Evolutionary conservation across 352 stramenopile species (phyloP), one percentile per base, ranked within the genome.

Genomic region (Phytophthora tentaculata): DNA sequence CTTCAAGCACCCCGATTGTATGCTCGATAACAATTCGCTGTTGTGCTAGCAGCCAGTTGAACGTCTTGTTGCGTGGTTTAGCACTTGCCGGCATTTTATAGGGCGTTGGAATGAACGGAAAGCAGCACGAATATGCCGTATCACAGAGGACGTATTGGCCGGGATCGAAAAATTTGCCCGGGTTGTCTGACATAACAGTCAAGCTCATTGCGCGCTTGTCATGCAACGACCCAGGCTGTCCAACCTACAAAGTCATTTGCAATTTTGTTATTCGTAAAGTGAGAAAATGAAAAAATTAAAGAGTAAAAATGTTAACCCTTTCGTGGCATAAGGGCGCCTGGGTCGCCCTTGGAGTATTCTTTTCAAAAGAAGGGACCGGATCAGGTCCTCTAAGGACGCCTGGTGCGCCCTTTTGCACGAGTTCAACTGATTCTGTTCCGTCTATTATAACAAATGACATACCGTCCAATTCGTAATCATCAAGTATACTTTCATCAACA

Each of bases 171-270:
- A 22, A 57, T 2, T 13, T 17, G 28, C 32, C 51, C 5, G 28
- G 29, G 2, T 13, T 16, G 10, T 57, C 28, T 20, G 28, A 28
- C 51, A 47, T 48, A 6, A 57, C 29, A 6, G 51, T 32, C 51
- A 57, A 57, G 20, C 51, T 47, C 32, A 48, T 57, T 7, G 51
- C 51, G 8, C 29, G 28, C 29, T 57, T 47, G n/a, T 57, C 51
- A 57, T 57, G 51, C 51, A 57, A 26, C 5, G 51, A 47, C 20
- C 51, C 17, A 35, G 51, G n/a, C 19, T 57, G 51, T 19, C 51
- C 51, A 16, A 48, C 29, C 51, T 57, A 43, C 29, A 48, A 24
- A 26, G 5, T 6, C 43, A 49, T 49, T 24, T 39, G 32, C 32
- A 14, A 32, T 9, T 39, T 39, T 39, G 10, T 16, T 39, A 39